A percentile compares a stretch with the other conserved stretches of the same genome.
Evolutionary conservation across 306 rosid genomes (phyloP).

Genomic region (Rosa multiflora): DNA sequence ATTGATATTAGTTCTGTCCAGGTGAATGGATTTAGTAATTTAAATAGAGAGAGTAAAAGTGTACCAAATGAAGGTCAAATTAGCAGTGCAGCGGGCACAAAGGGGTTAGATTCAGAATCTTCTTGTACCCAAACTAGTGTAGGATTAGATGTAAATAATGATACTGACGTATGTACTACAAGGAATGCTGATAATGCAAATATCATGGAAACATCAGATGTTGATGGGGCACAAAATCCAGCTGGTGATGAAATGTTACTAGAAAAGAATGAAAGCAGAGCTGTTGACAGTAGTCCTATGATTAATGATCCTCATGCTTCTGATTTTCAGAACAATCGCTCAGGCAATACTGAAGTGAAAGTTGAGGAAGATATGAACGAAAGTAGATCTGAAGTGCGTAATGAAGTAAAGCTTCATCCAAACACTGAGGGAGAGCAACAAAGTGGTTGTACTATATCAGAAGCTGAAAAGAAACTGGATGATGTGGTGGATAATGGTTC

Average conservation of each 20-base stretch:
- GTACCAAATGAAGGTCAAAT: slow-evolving; percentile 56
- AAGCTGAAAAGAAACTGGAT: slow-evolving; percentile 45
- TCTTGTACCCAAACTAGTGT: slow-evolving; percentile 58
- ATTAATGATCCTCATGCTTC: slow-evolving; percentile 34
- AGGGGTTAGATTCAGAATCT: slow-evolving; percentile 63
- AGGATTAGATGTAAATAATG: slow-evolving; percentile 91
- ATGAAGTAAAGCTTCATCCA: slow-evolving; percentile 39
- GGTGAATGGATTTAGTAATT: slow-evolving; percentile 60
- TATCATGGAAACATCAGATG: slow-evolving; percentile 43
- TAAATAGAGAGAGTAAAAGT: slow-evolving; percentile 50
- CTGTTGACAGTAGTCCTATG: slow-evolving; percentile 40
- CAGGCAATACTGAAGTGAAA: slow-evolving; percentile 42
- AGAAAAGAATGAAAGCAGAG: slow-evolving; percentile 36
- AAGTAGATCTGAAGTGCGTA: slow-evolving; percentile 43
- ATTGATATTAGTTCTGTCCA: slow-evolving; percentile 53
- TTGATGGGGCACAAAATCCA: slow-evolving; percentile 40
- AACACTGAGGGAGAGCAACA: slow-evolving; percentile 43
- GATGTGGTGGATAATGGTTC: slow-evolving; percentile 39
- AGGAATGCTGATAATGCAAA: slow-evolving; percentile 51
- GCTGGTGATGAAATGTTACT: slow-evolving; percentile 42
- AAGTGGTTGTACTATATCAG: slow-evolving; percentile 39
- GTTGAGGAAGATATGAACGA: slow-evolving; percentile 37
- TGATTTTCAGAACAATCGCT: slow-evolving; percentile 45
- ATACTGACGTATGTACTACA: slow-evolving; percentile 50
- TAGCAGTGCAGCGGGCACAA: slow-evolving; percentile 52